Evolutionary conservation across 1,139 yeast species (phyloP).

Genomic region (Trichomonascaceae sp.): DNA sequence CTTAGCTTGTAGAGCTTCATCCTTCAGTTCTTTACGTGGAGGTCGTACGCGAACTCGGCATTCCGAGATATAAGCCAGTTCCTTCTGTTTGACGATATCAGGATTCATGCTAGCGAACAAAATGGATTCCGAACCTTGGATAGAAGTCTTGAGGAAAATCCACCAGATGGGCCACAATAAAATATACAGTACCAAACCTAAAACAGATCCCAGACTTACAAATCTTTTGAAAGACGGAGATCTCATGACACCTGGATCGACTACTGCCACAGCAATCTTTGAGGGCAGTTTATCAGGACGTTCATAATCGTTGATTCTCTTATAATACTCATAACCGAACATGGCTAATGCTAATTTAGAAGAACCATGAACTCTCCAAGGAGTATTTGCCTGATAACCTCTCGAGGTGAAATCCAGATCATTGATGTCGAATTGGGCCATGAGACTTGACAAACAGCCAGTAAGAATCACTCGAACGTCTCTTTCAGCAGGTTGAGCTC

Average conservation of each 20-base stretch:
- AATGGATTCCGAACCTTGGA: constrained; percentile 74
- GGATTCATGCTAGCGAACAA: constrained; percentile 71
- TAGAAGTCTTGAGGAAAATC: constrained; percentile 66
- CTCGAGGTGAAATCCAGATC: constrained; percentile 65
- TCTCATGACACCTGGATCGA: constrained; percentile 89
- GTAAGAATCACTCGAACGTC: constrained; percentile 78
- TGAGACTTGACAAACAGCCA: constrained; percentile 68
- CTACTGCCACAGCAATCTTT: constrained; percentile 66
- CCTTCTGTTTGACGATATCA: constrained; percentile 49
- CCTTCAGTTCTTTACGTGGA: constrained; percentile 57
- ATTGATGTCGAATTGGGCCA: constrained; percentile 57
- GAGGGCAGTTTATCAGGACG: constrained; percentile 61
- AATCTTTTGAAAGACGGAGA: constrained; percentile 79
- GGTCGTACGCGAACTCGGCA: constrained; percentile 52
- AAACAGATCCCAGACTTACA: constrained; percentile 66
- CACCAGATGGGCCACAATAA: constrained; percentile 76
- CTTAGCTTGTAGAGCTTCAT: constrained; percentile 53
- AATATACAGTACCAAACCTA: constrained; percentile 63
- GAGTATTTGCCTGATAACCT: constrained; percentile 53
- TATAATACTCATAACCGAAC: constrained; percentile 71
- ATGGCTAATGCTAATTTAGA: constrained; percentile 71
- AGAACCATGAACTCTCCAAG: constrained; percentile 76
- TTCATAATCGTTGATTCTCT: constrained; percentile 49
- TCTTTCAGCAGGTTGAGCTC: constrained; percentile 88
- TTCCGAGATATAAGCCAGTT: constrained; percentile 69